Evolutionary conservation across 2,329 filamentous ascomycete species (phyloP), one percentile per base, ranked within the genome.

Genomic region (Colletotrichum scovillei): DNA sequence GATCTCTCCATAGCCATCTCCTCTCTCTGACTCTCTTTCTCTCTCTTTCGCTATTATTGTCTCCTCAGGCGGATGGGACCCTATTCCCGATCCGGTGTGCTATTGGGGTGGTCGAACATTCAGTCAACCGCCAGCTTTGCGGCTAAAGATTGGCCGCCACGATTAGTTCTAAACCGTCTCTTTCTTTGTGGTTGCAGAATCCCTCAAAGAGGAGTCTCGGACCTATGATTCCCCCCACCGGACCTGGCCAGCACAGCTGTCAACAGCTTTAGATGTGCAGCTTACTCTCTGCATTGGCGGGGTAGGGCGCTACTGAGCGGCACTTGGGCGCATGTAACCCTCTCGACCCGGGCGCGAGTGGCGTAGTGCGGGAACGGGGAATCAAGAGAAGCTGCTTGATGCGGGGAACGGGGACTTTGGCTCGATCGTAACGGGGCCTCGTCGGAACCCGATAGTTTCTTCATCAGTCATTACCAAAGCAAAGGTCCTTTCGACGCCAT

Each of bases 311-410:
- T 58, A 14, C 35, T 35, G 52, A 58, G 58, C 69, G 69, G 65
- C 69, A 72, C 24, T 72, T 63, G 65, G 46, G 32, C 53, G 69
- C 69, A 72, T 63, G 65, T 53, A 53, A 69, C 58, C 42, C 42
- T n/a, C 65, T 69, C 38, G 42, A 63, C 24, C 42, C 26, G 24
- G 26, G 59, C 6, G 24, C 22, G 6, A 42, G 28, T 63, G 60
- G 42, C 42, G 46, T 19, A 24, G 19, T 30, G 19, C 22, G 59
- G 57, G 22, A 22, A 19, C 19, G 5, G n/a, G 28, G 16, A 49
- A 24, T 24, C 28, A 64, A 30, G 49, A 52, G 49, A 24, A 63
- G 65, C 65, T 52, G 65, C 63, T 64, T 38, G 14, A 62, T 69
- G 69, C 59, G 69, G 53, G 69, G 65, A 64, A 63, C 52, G 32